Percentiles rank a stretch among this genome's conserved stretches.
phyloP scores from a whole-genome alignment of 495 filamentous ascomycete species.

The Penicillium mononematosum region DNA sequence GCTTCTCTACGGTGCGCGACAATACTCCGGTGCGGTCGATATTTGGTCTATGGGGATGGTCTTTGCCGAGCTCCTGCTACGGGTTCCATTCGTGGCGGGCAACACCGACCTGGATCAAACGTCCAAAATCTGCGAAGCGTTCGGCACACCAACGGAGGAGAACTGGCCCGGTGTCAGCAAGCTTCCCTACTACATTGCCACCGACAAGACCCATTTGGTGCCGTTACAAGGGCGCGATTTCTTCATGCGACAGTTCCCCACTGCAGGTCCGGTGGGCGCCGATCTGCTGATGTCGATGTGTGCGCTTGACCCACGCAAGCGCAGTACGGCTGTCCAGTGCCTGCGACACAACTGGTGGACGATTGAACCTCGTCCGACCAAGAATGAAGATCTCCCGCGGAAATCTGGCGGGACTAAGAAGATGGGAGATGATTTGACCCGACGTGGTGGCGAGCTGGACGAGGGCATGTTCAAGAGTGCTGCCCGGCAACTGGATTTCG shows the following conservation, averaged over 20 bases:
- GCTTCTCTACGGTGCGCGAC: constrained; percentile 81
- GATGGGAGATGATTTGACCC: constrained; percentile 80
- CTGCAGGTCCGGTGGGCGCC: constrained; percentile 74
- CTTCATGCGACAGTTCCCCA: constrained; percentile 69
- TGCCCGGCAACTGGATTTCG: constrained; percentile 84
- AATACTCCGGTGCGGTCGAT: constrained; percentile 89
- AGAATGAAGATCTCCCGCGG: constrained; percentile 78
- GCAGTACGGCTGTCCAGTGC: constrained; percentile 71
- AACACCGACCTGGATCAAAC: constrained; percentile 81
- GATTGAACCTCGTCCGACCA: constrained; percentile 76
- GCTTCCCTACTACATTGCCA: constrained; percentile 70
- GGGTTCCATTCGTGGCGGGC: constrained; percentile 75
- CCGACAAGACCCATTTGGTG: constrained; percentile 48
- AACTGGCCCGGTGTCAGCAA: constrained; percentile 92
- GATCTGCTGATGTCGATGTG: constrained; percentile 87
- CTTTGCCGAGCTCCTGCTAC: constrained; percentile 84
- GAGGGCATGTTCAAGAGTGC: constrained; percentile 67
- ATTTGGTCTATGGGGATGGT: constrained; percentile 94
- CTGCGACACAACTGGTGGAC: constrained; percentile 86
- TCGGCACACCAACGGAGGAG: constrained; percentile 90
- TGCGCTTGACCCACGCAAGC: constrained; percentile 76
- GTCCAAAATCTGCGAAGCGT: constrained; percentile 71
- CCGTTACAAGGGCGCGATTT: constrained; percentile 67
- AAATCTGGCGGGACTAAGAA: constrained; percentile 65
- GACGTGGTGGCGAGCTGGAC: constrained; percentile 71